phyloP scores from a whole-genome alignment of 108 stramenopile genomes.

The Nannochloropsis salina region DNA sequence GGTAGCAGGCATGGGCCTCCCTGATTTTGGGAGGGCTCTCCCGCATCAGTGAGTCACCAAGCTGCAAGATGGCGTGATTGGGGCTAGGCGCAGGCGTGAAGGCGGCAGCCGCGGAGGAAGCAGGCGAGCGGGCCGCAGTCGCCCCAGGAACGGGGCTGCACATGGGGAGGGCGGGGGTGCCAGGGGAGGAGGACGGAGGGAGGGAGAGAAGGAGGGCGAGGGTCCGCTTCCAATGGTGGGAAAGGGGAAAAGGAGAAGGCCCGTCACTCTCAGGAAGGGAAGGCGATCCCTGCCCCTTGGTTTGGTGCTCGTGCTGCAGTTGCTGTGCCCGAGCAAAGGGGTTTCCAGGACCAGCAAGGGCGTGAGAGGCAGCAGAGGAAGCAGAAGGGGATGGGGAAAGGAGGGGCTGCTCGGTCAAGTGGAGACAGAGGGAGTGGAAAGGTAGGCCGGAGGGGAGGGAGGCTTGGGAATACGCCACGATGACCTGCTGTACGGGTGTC shows the following conservation, averaged over 20 bases:
- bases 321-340: constrained; percentile 3
- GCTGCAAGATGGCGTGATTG: not conserved
- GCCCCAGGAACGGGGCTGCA: not conserved
- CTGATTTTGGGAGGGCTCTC: not conserved
- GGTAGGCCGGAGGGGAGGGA: constrained; percentile 5
- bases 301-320: not conserved
- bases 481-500: not conserved
- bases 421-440: not conserved
- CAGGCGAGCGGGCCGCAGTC: not conserved
- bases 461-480: not conserved
- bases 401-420: not conserved
- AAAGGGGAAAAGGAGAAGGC: not conserved
- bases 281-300: not conserved
- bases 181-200: not conserved
- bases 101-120: not conserved
- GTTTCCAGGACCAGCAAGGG: not conserved
- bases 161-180: not conserved
- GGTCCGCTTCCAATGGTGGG: not conserved
- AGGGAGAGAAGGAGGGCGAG: constrained; percentile 8
- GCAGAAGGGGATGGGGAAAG: not conserved
- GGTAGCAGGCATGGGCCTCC: not conserved
- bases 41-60: not conserved
- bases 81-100: not conserved
- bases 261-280: not conserved
- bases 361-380: not conserved